A percentile compares a stretch with the other conserved stretches of the same genome.
phyloP scores from a whole-genome alignment of 2,329 filamentous ascomycete species.

The Stemphylium vesicarium region DNA sequence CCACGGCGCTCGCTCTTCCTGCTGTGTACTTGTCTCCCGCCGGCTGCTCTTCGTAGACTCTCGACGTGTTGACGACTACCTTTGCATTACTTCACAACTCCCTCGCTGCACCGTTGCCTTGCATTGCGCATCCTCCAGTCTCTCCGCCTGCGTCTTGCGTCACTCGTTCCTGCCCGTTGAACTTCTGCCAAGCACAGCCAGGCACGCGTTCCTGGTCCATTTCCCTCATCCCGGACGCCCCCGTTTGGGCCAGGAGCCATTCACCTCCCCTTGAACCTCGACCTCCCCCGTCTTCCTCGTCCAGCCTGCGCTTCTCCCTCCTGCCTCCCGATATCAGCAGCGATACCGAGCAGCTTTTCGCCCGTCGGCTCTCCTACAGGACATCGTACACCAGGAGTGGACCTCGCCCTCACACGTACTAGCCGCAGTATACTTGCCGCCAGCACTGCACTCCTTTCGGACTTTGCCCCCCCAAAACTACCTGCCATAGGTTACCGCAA shows the following conservation, averaged over 20 bases:
- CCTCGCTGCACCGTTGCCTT: background rate
- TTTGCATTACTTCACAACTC: slow-evolving; percentile 4
- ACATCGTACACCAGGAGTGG: slow-evolving; percentile 13
- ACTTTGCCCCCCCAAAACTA: slow-evolving; percentile 23
- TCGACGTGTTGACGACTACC: background rate
- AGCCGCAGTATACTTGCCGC: slow-evolving; percentile 20
- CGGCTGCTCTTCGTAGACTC: background rate
- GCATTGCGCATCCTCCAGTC: background rate
- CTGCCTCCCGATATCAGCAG: slow-evolving; percentile 30
- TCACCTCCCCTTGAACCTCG: slow-evolving; percentile 13
- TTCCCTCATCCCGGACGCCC: slow-evolving; percentile 18
- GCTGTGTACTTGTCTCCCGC: background rate
- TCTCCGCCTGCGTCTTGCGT: slow-evolving; percentile 8
- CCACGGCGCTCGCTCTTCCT: slow-evolving; percentile 7
- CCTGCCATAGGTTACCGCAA: slow-evolving; percentile 40
- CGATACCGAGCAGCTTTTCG: slow-evolving; percentile 30
- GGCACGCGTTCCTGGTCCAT: slow-evolving; percentile 28
- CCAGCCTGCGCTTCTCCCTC: slow-evolving; percentile 14
- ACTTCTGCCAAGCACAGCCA: slow-evolving; percentile 27
- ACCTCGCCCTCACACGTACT: slow-evolving; percentile 29
- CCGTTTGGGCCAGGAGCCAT: slow-evolving; percentile 31
- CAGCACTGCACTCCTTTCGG: slow-evolving; percentile 28
- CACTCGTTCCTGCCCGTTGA: slow-evolving; percentile 19
- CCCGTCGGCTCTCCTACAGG: slow-evolving; percentile 6
- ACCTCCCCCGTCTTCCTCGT: slow-evolving; percentile 14